These are phyloP conservation scores for Plasmodium inui DNA, from an alignment of 169 alveolate genomes.

Conservation along the genomic window DNA sequence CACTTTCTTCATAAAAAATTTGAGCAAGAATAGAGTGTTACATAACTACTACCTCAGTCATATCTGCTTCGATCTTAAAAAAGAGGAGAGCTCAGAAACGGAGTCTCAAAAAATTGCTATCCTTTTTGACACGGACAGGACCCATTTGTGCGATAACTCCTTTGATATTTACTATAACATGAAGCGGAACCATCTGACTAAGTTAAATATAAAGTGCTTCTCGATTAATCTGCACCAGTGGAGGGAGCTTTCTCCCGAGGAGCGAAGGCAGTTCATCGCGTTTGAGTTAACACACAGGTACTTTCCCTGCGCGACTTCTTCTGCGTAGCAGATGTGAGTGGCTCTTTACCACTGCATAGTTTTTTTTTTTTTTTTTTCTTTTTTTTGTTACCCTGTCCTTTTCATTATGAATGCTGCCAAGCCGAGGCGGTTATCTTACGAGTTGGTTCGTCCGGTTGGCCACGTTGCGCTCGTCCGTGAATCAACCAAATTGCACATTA, in stretches of 20 bases:
- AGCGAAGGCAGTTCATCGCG: slow-evolving; percentile 16
- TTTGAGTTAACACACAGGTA: background rate
- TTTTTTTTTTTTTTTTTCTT: background rate
- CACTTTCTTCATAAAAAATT: background rate
- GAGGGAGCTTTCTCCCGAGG: slow-evolving; percentile 39
- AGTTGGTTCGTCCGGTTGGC: background rate
- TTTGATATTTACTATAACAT: slow-evolving; percentile 59
- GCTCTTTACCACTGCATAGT: background rate
- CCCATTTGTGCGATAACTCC: background rate
- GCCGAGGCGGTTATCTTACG: background rate
- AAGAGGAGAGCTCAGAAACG: background rate
- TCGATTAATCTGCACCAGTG: slow-evolving; percentile 15
- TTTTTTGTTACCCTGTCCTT: background rate
- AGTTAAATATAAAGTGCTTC: slow-evolving; percentile 35
- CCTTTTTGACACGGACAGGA: slow-evolving; percentile 6
- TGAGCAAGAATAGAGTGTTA: slow-evolving; percentile 11
- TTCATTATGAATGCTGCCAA: background rate
- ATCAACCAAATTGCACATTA: background rate
- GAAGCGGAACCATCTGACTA: slow-evolving; percentile 29
- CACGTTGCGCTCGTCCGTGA: background rate
- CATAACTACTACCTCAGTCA: slow-evolving; percentile 32
- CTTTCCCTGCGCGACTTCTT: background rate
- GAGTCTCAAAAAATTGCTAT: slow-evolving; percentile 13
- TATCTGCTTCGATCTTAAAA: background rate
- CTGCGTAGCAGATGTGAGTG: background rate